Conservation (phyloP, 225 moss, liverwort and hornwort species). For the Sphagnum tenellum region DNA sequence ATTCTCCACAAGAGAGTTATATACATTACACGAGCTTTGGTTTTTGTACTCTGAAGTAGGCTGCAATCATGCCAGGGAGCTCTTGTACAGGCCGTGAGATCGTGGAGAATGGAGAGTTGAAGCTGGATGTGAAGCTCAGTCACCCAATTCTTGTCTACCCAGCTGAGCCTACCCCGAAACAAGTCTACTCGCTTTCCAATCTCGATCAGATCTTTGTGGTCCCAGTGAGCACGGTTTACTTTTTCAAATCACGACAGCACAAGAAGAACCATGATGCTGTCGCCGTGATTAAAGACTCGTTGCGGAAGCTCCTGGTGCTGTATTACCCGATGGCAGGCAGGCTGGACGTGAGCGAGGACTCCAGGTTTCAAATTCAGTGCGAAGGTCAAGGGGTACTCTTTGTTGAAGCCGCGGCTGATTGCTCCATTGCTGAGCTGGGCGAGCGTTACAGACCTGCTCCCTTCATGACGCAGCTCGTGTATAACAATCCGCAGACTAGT, state of each 20-base stretch:
- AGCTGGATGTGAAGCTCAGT: conserved; percentile 3
- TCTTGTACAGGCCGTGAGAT: too few relatives aligned
- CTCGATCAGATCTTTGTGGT: conserved; percentile 28
- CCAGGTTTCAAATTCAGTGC: conserved; percentile 26
- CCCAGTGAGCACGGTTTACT: conserved; percentile 19
- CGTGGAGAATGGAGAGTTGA: too few relatives aligned
- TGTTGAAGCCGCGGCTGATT: conserved; percentile 24
- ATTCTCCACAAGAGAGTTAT: too few relatives aligned
- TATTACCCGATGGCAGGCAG: conserved; percentile 37
- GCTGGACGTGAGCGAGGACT: conserved; percentile 23
- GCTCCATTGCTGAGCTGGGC: conserved; percentile 2
- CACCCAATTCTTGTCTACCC: conserved; percentile 22
- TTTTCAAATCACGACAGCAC: conserved; percentile 9
- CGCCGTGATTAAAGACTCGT: conserved; percentile 12
- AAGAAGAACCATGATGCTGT: conserved; percentile 10
- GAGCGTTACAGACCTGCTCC: not conserved
- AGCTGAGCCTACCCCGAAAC: conserved; percentile 10
- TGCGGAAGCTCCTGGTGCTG: conserved; percentile 19
- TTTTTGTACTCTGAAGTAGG: too few relatives aligned
- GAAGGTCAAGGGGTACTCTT: conserved; percentile 35
- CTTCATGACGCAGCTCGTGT: not conserved
- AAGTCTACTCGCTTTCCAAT: conserved; percentile 19
- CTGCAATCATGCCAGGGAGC: too few relatives aligned
- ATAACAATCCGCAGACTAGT: not conserved
- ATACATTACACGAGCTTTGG: too few relatives aligned